phyloP scores from a whole-genome alignment of 768 basidiomycete species.

The Strobilomyces echinocephalus region DNA sequence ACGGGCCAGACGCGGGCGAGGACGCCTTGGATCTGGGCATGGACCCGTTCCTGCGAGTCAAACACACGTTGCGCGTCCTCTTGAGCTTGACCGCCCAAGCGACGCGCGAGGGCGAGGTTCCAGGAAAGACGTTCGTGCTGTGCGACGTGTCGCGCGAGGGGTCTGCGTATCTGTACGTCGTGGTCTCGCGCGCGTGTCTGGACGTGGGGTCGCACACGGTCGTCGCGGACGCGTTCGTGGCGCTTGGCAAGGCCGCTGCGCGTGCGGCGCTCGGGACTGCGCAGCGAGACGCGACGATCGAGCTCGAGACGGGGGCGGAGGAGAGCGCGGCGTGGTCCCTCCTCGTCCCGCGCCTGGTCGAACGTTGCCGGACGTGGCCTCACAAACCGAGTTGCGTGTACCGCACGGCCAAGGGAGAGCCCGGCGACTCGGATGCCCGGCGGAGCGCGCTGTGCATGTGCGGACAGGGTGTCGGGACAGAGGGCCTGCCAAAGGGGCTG shows the following conservation, averaged over 20 bases:
- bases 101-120: background rate
- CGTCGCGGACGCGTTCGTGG: constrained; percentile 44
- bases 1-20: background rate
- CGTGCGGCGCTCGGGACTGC: background rate
- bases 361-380: constrained; percentile 53
- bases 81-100: constrained; percentile 18
- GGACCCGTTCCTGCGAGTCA: constrained; percentile 27
- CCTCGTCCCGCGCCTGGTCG: constrained; percentile 46
- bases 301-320: constrained; percentile 9
- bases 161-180: constrained; percentile 37
- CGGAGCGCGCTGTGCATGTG: constrained; percentile 12
- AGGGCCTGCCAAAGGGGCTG: constrained; percentile 30
- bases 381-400: constrained; percentile 39
- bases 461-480: constrained; percentile 13
- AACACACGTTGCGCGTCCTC: constrained; percentile 28
- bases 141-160: constrained; percentile 2
- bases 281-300: constrained; percentile 2
- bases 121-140: constrained; percentile 15
- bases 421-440: background rate
- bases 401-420: constrained; percentile 7
- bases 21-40: background rate
- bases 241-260: constrained; percentile 27
- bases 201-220: constrained; percentile 43
- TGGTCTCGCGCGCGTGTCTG: constrained; percentile 41
- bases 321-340: constrained; percentile 41